Evolutionary conservation across 2,329 filamentous ascomycete species (phyloP), one percentile per base, ranked within the genome.

Genomic region (Bisporella sp.): DNA sequence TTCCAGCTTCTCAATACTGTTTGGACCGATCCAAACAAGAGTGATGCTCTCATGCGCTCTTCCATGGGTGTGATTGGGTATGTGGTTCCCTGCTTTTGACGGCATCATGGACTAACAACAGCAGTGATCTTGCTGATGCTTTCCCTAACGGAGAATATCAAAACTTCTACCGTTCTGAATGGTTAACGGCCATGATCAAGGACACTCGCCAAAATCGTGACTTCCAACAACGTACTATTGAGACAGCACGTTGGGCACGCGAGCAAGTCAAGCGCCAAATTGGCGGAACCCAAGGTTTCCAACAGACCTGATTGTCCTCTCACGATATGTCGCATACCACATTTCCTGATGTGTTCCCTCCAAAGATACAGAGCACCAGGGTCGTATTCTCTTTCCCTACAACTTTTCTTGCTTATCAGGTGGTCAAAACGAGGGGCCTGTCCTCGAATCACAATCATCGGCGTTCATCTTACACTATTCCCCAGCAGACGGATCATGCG

Each of bases 51-150:
- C 45, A 85, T 97, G 77, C 81, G 93, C 60, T 88, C 92, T n/a
- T 82, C 87, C 6, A 97, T 97, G 89, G 93, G 93, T 68, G 91
- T 97, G 49, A 88, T 99, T 72, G 93, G 91, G 89, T 95, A 79
- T 67, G 84, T 71, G 32, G 29, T 41, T 31, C 30, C 9, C 12
- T 7, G 28, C 13, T 49, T 31, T 7, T 42, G 40, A 48, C 47
- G 33, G 8, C n/a, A 35, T 44, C 29, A 29, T 48, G 21, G 21
- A 39, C 53, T 60, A 55, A 57, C 33, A 5, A 41, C 32, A 44
- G 13, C 58, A 95, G 92, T 73, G 93, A 99, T 66, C 79, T 99
- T 57, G 89, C 92, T 45, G 92, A 97, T 64, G 84, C 90, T 1
- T 99, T 95, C 74, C 92, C 92, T 47, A 85, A 87, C 59, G 92